Evolutionary conservation across 345 rosid species (phyloP).

Genomic region (Adansonia digitata): DNA sequence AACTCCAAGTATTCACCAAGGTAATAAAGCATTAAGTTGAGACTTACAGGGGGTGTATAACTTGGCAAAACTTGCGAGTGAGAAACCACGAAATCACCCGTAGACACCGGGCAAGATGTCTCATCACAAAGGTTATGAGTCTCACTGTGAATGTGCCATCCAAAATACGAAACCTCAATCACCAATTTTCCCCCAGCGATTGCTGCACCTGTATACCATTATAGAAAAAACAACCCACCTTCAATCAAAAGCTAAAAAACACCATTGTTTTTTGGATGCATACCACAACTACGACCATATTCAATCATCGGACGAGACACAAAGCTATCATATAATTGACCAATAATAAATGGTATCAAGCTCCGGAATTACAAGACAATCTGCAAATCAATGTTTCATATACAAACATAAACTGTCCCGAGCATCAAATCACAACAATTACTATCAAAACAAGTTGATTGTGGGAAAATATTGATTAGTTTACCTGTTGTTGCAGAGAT

Average conservation of each 20-base stretch:
- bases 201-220: conserved; percentile 27
- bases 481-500: conserved; percentile 58
- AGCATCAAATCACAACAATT: neutral
- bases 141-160: conserved; percentile 70
- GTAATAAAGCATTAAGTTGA: neutral
- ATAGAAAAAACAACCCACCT: neutral
- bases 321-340: neutral
- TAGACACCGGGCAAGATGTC: conserved; percentile 75
- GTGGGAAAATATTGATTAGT: neutral
- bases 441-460: neutral
- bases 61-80: conserved; percentile 80
- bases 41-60: conserved; percentile 84
- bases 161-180: conserved; percentile 80
- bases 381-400: neutral
- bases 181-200: conserved; percentile 64
- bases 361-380: neutral
- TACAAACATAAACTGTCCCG: neutral
- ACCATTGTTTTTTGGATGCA: neutral
- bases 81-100: conserved; percentile 64
- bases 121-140: conserved; percentile 70
- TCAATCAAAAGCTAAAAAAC: neutral
- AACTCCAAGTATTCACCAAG: neutral
- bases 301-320: neutral
- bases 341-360: neutral
- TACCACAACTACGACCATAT: neutral